Percentiles rank a stretch among this genome's conserved stretches.
phyloP scores from a whole-genome alignment of 2,329 filamentous ascomycete species.

The Neofusicoccum cordaticola region DNA sequence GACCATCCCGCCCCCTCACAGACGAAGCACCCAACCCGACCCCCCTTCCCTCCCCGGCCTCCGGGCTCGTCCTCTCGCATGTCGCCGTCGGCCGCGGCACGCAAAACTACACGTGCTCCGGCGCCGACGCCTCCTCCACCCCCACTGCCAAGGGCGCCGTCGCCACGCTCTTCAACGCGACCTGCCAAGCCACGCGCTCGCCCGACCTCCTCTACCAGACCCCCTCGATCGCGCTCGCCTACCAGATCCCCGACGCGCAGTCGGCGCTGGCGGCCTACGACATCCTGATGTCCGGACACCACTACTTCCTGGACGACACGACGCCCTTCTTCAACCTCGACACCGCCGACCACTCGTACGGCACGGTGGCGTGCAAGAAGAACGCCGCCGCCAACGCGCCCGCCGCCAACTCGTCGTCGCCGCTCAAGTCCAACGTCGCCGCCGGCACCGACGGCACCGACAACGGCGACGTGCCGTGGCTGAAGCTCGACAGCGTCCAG shows the following conservation, averaged over 20 bases:
- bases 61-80: conserved; percentile 66
- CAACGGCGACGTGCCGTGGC: conserved; percentile 70
- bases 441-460: conserved; percentile 25
- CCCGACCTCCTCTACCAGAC: conserved; percentile 65
- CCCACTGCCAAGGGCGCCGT: conserved; percentile 71
- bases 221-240: conserved; percentile 66
- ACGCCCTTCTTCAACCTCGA: conserved; percentile 81
- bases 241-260: conserved; percentile 52
- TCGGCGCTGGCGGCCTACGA: conserved; percentile 53
- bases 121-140: conserved; percentile 53
- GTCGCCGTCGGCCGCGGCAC: conserved; percentile 85
- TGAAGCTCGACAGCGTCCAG: conserved; percentile 60
- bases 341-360: conserved; percentile 48
- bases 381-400: conserved; percentile 63
- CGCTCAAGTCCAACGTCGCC: conserved; percentile 45
- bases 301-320: conserved; percentile 71
- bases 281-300: conserved; percentile 67
- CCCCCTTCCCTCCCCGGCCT: conserved; percentile 59
- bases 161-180: conserved; percentile 83
- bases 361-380: conserved; percentile 66
- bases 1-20: conserved; percentile 20
- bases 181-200: conserved; percentile 70
- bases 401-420: neutral
- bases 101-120: conserved; percentile 87
- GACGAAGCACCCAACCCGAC: conserved; percentile 40